These are phyloP conservation scores for Nakataea oryzae DNA, from an alignment of 2,329 filamentous ascomycete species.

Conservation along the genomic window DNA sequence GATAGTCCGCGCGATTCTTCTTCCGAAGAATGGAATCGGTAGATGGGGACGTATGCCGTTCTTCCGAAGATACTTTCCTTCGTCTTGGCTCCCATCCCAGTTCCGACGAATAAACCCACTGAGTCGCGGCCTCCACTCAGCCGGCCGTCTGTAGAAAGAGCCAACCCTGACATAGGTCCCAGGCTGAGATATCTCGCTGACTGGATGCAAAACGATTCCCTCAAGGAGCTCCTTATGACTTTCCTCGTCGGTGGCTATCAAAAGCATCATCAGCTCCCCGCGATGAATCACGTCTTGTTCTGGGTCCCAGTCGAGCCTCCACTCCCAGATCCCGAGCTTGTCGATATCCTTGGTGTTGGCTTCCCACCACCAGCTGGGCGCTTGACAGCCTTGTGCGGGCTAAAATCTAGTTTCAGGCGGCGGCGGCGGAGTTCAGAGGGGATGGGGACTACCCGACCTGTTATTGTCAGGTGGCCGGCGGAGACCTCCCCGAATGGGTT, in stretches of 20 bases:
- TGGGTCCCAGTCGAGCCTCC: not conserved
- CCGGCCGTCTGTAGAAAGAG: not conserved
- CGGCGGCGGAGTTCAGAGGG: not conserved
- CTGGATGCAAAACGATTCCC: not conserved
- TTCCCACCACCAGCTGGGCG: not conserved
- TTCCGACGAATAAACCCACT: not conserved
- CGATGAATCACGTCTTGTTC: not conserved
- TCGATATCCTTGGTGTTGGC: not conserved
- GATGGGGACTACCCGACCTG: not conserved
- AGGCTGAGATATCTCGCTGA: not conserved
- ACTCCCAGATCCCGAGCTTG: not conserved
- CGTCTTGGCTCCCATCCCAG: not conserved
- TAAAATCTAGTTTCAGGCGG: not conserved
- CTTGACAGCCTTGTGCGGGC: not conserved
- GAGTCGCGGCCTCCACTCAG: too few relatives aligned
- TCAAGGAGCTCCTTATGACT: not conserved
- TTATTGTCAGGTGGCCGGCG: not conserved
- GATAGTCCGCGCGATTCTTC: not conserved
- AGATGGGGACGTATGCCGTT: not conserved
- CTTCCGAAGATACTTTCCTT: not conserved
- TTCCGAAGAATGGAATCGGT: not conserved
- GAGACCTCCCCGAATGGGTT: not conserved
- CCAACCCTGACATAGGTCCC: not conserved
- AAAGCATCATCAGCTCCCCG: not conserved
- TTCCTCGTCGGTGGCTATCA: not conserved